These are phyloP conservation scores for Aspergillus biplanus DNA, from an alignment of 495 filamentous ascomycete genomes.

Conservation along the genomic window DNA sequence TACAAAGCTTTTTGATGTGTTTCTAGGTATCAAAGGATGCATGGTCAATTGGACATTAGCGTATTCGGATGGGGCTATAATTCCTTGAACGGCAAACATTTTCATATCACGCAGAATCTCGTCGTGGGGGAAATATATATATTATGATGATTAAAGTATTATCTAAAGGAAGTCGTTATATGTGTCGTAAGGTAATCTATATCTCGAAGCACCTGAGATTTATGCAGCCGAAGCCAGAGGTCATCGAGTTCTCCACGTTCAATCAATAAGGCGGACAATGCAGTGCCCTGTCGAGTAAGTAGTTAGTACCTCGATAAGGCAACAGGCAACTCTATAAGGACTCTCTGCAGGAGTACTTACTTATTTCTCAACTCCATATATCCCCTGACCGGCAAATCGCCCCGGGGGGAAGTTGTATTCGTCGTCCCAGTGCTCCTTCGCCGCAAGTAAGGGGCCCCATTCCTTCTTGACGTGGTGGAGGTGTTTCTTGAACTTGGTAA, in stretches of 20 bases:
- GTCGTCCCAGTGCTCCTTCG: slow-evolving; percentile 31
- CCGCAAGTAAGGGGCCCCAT: slow-evolving; percentile 34
- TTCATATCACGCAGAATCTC: no score
- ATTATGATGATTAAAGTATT: neutral
- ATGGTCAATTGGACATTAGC: neutral
- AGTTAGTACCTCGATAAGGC: neutral
- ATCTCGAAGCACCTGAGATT: neutral
- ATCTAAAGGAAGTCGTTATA: neutral
- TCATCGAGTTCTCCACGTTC: neutral
- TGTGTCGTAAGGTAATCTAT: neutral
- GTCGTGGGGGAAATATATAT: neutral
- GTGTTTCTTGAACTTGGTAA: slow-evolving; percentile 25
- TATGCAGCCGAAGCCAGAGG: neutral
- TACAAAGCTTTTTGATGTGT: neutral
- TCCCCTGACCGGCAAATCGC: slow-evolving; percentile 32
- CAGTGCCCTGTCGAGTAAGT: neutral
- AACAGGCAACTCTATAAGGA: neutral
- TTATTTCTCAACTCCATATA: slow-evolving; percentile 1
- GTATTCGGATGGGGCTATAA: neutral
- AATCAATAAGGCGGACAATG: neutral
- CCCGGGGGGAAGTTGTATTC: slow-evolving; percentile 38
- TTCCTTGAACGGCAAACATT: no score
- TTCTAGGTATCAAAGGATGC: neutral
- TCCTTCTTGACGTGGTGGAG: slow-evolving; percentile 23
- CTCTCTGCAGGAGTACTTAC: no score